Percentiles rank a stretch among this genome's conserved stretches.
phyloP scores from a whole-genome alignment of 495 filamentous ascomycete species.

The Annulohypoxylon maeteangense region DNA sequence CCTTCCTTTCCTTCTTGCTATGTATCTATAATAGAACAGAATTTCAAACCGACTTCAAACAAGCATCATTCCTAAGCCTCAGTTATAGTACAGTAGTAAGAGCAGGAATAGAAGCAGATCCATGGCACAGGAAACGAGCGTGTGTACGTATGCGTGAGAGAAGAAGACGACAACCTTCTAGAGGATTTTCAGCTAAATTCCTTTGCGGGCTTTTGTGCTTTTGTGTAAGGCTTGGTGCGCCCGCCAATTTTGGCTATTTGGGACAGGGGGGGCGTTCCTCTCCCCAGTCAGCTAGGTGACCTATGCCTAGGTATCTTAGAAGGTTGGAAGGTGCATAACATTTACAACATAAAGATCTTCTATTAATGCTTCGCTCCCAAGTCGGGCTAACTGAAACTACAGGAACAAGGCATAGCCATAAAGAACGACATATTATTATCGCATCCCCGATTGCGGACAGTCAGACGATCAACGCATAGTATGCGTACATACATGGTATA shows the following conservation, averaged over 20 bases:
- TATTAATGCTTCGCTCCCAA: slow-evolving; percentile 11
- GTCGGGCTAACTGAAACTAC: slow-evolving; percentile 11
- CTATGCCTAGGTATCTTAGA: too few species aligned
- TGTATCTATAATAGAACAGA: not conserved
- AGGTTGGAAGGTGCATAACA: too few species aligned
- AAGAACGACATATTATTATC: too few species aligned
- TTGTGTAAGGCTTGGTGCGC: slow-evolving; percentile 24
- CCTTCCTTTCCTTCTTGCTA: not conserved
- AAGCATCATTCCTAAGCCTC: slow-evolving; percentile 5
- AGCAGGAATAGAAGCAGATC: not conserved
- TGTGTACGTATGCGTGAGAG: too few species aligned
- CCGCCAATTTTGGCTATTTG: not conserved
- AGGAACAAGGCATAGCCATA: not conserved
- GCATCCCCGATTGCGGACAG: not conserved
- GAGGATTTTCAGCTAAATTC: slow-evolving; percentile 32
- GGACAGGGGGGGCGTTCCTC: slow-evolving; percentile 3
- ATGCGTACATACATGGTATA: too few species aligned
- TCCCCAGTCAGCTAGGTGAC: too few species aligned
- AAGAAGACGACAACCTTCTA: not conserved
- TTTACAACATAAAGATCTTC: not conserved
- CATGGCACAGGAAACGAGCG: slow-evolving; percentile 14
- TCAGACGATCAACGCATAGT: too few species aligned
- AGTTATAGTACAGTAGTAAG: not conserved
- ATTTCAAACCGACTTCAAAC: slow-evolving; percentile 1
- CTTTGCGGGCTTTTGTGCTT: slow-evolving; percentile 5